phyloP scores from a whole-genome alignment of 2,329 filamentous ascomycete species.

The Emydomyces testavorans region DNA sequence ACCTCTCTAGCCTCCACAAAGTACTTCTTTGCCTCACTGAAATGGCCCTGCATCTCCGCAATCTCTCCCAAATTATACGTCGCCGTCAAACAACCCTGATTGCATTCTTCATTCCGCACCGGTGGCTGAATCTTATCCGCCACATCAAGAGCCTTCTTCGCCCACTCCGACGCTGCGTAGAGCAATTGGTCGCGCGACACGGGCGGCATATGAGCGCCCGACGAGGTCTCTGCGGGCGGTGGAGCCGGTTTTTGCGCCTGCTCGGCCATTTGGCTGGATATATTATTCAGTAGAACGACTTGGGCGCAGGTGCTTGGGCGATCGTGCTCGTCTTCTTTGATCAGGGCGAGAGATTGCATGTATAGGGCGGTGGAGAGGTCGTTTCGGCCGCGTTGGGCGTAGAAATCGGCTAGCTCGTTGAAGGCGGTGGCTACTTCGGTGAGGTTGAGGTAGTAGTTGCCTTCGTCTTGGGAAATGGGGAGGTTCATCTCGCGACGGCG shows the following conservation, averaged over 20 bases:
- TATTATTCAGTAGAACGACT: conserved; percentile 57
- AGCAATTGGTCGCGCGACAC: conserved; percentile 52
- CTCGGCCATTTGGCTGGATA: conserved; percentile 37
- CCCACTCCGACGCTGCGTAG: conserved; percentile 64
- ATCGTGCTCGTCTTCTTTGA: conserved; percentile 34
- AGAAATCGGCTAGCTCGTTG: conserved; percentile 61
- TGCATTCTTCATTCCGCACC: conserved; percentile 64
- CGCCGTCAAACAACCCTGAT: conserved; percentile 68
- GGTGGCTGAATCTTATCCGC: conserved; percentile 54
- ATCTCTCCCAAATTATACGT: conserved; percentile 82
- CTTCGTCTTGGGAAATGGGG: conserved; percentile 46
- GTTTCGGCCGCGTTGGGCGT: conserved; percentile 60
- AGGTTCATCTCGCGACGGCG: conserved; percentile 55
- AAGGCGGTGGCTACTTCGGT: conserved; percentile 28
- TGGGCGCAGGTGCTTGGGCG: conserved; percentile 55
- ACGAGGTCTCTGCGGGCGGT: conserved; percentile 24
- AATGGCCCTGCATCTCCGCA: conserved; percentile 59
- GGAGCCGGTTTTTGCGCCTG: conserved; percentile 23
- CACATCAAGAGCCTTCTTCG: conserved; percentile 60
- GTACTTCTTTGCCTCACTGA: conserved; percentile 51
- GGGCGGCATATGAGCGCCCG: conserved; percentile 29
- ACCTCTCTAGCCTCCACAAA: conserved; percentile 59
- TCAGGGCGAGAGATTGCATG: conserved; percentile 67
- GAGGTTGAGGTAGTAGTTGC: conserved; percentile 28
- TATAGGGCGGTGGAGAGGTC: conserved; percentile 78